phyloP scores from a whole-genome alignment of 441 rosid genomes.

The Omphalea diandra region DNA sequence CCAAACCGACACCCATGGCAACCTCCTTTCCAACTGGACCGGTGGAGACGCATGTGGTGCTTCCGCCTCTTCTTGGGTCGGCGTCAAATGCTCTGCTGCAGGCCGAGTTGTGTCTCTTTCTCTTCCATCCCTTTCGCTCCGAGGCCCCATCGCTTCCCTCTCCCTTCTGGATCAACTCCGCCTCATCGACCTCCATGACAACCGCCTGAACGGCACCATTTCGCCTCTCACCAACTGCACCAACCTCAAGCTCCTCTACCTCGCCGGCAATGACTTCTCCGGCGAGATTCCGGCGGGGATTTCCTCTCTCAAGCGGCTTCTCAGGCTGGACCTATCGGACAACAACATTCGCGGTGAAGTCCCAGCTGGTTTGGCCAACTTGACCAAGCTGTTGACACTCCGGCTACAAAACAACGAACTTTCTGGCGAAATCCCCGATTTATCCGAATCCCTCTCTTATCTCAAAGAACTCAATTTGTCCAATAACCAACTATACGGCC shows the following conservation, averaged over 20 bases:
- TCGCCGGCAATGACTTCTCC: slow-evolving; percentile 50
- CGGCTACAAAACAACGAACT: slow-evolving; percentile 69
- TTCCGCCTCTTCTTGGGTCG: slow-evolving; percentile 50
- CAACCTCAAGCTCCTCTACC: slow-evolving; percentile 68
- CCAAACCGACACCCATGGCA: slow-evolving; percentile 78
- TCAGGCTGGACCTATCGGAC: slow-evolving; percentile 73
- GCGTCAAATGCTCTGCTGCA: slow-evolving; percentile 67
- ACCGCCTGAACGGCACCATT: slow-evolving; percentile 77
- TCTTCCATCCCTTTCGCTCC: slow-evolving; percentile 67
- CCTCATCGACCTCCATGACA: slow-evolving; percentile 76
- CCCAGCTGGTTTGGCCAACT: slow-evolving; percentile 41
- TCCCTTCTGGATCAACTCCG: slow-evolving; percentile 80
- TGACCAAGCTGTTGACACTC: slow-evolving; percentile 58
- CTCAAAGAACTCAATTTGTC: slow-evolving; percentile 60
- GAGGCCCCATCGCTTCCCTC: slow-evolving; percentile 70
- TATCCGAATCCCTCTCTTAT: slow-evolving; percentile 37
- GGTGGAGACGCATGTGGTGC: slow-evolving; percentile 58
- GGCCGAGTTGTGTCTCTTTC: slow-evolving; percentile 64
- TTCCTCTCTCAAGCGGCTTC: slow-evolving; percentile 49
- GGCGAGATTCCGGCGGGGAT: slow-evolving; percentile 61
- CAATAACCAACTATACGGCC: slow-evolving; percentile 60
- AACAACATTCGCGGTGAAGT: slow-evolving; percentile 72
- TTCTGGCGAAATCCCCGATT: slow-evolving; percentile 65
- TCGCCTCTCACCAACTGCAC: slow-evolving; percentile 63
- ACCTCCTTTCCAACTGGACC: slow-evolving; percentile 80